Conservation (phyloP, 805 yeast species). For the Cyberlindnera misumaiensis region DNA sequence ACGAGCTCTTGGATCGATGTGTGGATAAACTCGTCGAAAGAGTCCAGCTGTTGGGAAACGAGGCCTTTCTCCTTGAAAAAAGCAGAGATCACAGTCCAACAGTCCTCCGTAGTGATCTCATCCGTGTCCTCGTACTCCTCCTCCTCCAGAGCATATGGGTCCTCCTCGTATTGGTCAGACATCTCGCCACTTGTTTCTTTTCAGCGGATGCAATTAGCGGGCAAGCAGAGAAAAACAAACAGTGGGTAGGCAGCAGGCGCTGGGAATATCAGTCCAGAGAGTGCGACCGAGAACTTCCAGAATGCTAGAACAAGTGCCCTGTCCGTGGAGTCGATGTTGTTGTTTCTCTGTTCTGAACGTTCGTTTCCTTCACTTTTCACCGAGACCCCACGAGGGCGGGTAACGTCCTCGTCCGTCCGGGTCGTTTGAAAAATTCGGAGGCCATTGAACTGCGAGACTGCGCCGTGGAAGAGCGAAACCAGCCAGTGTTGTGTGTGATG, state of each 20-base stretch:
- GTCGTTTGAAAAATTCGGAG: not conserved
- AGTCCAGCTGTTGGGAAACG: slow-evolving; percentile 96
- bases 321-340: too few species aligned
- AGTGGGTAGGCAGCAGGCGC: too few species aligned
- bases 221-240: too few species aligned
- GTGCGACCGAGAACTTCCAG: not conserved
- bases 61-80: slow-evolving; percentile 95
- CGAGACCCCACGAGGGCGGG: not conserved
- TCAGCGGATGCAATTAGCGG: too few species aligned
- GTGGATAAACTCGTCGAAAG: slow-evolving; percentile 96
- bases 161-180: slow-evolving; percentile 29
- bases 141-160: slow-evolving; percentile 53
- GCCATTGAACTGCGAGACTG: too few species aligned
- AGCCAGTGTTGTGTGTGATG: too few species aligned
- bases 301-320: not conserved
- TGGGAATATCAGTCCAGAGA: too few species aligned
- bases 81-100: slow-evolving; percentile 97
- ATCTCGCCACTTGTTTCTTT: slow-evolving; percentile 12
- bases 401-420: not conserved
- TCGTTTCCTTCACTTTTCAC: not conserved
- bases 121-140: slow-evolving; percentile 16
- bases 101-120: slow-evolving; percentile 91
- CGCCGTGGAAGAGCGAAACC: too few species aligned
- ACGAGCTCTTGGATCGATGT: slow-evolving; percentile 95
- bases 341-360: slow-evolving; percentile 1